A percentile compares a stretch with the other conserved stretches of the same genome.
Evolutionary conservation across 257 asterid species (phyloP).

Genomic region (Salvia miltiorrhiza): DNA sequence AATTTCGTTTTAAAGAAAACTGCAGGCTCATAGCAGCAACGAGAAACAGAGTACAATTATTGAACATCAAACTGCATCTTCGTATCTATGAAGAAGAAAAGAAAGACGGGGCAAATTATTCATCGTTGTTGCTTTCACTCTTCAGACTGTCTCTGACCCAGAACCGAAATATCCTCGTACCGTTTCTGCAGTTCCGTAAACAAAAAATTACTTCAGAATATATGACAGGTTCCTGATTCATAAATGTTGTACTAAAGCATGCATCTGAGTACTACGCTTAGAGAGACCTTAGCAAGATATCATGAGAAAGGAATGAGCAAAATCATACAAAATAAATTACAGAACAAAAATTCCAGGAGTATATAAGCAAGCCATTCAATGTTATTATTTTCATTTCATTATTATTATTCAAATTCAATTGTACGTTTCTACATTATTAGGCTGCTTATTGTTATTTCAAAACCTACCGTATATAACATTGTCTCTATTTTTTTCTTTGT

Average conservation of each 20-base stretch:
- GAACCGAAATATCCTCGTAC: conserved; percentile 74
- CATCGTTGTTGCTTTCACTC: conserved; percentile 41
- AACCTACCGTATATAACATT: too few species aligned
- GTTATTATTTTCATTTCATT: too few species aligned
- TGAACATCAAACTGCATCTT: conserved; percentile 33
- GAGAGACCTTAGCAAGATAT: background rate
- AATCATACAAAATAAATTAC: background rate
- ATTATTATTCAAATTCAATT: too few species aligned
- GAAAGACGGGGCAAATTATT: conserved; percentile 3
- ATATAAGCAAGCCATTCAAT: too few species aligned
- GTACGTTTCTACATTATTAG: too few species aligned
- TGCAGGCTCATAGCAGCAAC: conserved; percentile 20
- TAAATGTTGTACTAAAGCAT: background rate
- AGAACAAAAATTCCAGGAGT: too few species aligned
- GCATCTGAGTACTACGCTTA: too few species aligned
- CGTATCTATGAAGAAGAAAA: conserved; percentile 13
- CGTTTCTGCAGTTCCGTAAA: conserved; percentile 59
- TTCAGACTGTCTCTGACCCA: conserved; percentile 79
- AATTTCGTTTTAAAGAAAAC: conserved; percentile 13
- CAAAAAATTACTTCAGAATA: background rate
- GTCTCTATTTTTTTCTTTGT: too few species aligned
- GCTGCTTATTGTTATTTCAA: too few species aligned
- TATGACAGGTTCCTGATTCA: background rate
- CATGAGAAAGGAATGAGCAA: background rate
- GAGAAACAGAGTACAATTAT: conserved; percentile 30